These are phyloP conservation scores for Volvox reticuliferus DNA, from an alignment of 139 green algal species.

Conservation along the genomic window DNA sequence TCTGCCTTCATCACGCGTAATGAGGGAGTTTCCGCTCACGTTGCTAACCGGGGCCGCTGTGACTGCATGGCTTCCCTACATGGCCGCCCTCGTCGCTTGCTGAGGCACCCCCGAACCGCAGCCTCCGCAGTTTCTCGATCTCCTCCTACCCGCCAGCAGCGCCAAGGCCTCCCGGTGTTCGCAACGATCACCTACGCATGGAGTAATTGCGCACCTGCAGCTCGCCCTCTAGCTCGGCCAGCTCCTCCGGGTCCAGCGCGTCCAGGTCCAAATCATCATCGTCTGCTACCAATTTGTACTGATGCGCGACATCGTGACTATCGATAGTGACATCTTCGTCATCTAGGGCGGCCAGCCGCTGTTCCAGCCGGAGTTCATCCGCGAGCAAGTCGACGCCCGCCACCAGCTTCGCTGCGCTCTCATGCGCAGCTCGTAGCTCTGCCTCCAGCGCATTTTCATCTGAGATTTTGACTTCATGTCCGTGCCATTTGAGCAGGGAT, in stretches of 20 bases:
- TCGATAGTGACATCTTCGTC: background rate
- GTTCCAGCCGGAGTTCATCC: conserved; percentile 15
- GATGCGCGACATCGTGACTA: too few relatives aligned
- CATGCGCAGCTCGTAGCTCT: conserved; percentile 7
- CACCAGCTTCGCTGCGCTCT: background rate
- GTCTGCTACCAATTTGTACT: background rate
- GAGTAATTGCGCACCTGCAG: conserved; percentile 21
- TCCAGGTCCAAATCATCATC: conserved; percentile 12
- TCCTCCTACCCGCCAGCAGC: too few relatives aligned
- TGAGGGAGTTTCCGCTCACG: too few relatives aligned
- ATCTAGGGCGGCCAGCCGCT: conserved; percentile 23
- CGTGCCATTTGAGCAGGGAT: background rate
- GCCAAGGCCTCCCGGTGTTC: too few relatives aligned
- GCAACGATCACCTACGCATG: too few relatives aligned
- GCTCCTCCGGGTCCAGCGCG: conserved; percentile 7
- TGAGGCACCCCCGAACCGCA: too few relatives aligned
- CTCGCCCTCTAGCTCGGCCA: conserved; percentile 37
- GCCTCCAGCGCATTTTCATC: background rate
- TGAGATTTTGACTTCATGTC: background rate
- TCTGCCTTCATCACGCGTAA: too few relatives aligned
- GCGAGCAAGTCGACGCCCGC: conserved; percentile 4
- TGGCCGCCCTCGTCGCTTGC: too few relatives aligned
- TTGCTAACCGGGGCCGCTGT: too few relatives aligned
- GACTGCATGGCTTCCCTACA: too few relatives aligned
- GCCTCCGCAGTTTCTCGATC: too few relatives aligned